These are phyloP conservation scores for Hypoxylon perforatum DNA, from an alignment of 495 filamentous ascomycete genomes.

Conservation along the genomic window DNA sequence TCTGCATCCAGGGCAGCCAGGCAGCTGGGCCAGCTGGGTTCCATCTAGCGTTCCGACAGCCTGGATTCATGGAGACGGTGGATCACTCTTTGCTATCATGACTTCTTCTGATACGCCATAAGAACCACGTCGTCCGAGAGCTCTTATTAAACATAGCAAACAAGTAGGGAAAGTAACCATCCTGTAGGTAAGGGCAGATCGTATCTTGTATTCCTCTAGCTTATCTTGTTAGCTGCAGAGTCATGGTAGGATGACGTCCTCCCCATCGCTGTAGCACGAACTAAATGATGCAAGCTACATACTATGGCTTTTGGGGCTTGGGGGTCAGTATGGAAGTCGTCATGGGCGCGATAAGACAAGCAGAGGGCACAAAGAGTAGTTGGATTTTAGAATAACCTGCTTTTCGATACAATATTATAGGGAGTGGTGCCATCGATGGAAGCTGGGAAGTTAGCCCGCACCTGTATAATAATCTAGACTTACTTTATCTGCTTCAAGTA, in stretches of 20 bases:
- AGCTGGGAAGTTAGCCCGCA: too few relatives aligned
- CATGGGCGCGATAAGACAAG: constrained; percentile 1
- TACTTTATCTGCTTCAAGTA: too few relatives aligned
- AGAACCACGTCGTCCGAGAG: not conserved
- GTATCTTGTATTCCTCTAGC: not conserved
- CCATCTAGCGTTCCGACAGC: not conserved
- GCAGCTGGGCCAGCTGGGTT: too few relatives aligned
- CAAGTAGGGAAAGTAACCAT: too few relatives aligned
- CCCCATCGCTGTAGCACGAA: constrained; percentile 5
- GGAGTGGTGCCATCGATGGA: not conserved
- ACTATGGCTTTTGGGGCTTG: too few relatives aligned
- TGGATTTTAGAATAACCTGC: constrained; percentile 1
- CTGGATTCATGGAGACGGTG: constrained; percentile 1
- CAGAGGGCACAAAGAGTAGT: not conserved
- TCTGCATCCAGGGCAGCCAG: not conserved
- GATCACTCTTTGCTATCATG: not conserved
- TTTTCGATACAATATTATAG: not conserved
- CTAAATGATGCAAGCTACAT: constrained; percentile 10
- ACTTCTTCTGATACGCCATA: not conserved
- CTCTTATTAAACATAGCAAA: not conserved
- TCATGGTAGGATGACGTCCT: constrained; percentile 24
- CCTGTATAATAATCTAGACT: too few relatives aligned
- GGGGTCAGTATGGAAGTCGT: not conserved
- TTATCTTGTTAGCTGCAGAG: constrained; percentile 11
- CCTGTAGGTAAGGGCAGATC: constrained; percentile 9